Evolutionary conservation across 1,139 yeast genomes (phyloP).

Genomic region (Kodamaea suecica): DNA sequence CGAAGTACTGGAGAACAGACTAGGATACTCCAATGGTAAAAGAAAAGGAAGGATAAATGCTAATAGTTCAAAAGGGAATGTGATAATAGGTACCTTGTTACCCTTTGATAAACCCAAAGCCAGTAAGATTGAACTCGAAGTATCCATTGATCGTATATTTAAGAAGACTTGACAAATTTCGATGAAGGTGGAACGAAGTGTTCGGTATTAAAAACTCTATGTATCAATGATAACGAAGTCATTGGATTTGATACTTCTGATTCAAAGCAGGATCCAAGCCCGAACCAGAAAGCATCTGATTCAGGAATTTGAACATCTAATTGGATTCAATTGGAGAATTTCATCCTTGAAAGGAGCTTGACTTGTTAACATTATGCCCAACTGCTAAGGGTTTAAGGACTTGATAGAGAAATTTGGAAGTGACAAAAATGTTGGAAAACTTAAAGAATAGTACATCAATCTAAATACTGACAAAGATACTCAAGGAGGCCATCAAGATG

Average conservation of each 20-base stretch:
- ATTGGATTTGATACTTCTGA: slow-evolving; percentile 44
- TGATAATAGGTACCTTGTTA: slow-evolving; percentile 40
- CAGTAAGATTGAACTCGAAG: slow-evolving; percentile 63
- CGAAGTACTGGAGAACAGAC: slow-evolving; percentile 21
- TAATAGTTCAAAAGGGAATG: too few species aligned
- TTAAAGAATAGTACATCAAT: too few species aligned
- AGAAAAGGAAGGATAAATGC: slow-evolving; percentile 39
- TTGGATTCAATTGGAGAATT: too few species aligned
- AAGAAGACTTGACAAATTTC: slow-evolving; percentile 86
- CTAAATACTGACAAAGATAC: slow-evolving; percentile 50
- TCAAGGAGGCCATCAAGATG: slow-evolving; percentile 55
- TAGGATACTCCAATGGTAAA: too few species aligned
- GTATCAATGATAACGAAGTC: slow-evolving; percentile 36
- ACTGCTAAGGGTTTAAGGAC: too few species aligned
- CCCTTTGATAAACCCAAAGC: slow-evolving; percentile 54
- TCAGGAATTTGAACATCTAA: slow-evolving; percentile 2
- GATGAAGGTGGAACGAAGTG: slow-evolving; percentile 96
- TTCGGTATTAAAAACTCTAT: slow-evolving; percentile 66
- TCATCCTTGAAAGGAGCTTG: slow-evolving; percentile 23
- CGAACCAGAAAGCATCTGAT: neutral
- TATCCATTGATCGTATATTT: slow-evolving; percentile 82
- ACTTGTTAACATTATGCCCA: too few species aligned
- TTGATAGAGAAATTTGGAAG: too few species aligned
- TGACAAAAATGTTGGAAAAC: too few species aligned
- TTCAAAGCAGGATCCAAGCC: neutral